phyloP scores from a whole-genome alignment of 768 basidiomycete species.

The Boletus pseudo-olivaceus region DNA sequence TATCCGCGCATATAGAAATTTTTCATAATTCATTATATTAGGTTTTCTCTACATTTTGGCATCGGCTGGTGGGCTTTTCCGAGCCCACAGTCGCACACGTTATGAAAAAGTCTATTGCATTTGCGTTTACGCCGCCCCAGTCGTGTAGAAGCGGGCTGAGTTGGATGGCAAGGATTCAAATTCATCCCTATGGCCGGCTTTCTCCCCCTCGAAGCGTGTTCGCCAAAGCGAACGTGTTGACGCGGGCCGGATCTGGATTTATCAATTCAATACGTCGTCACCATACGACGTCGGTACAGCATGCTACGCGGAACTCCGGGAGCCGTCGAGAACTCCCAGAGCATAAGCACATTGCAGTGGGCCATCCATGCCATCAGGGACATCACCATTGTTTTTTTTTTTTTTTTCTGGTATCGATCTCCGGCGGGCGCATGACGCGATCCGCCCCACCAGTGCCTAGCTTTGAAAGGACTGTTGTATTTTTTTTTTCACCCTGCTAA shows the following conservation, averaged over 20 bases:
- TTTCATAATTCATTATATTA: neutral
- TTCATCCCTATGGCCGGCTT: constrained; percentile 2
- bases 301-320: neutral
- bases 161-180: neutral
- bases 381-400: neutral
- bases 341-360: neutral
- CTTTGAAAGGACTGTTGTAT: neutral
- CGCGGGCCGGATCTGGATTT: neutral
- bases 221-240: neutral
- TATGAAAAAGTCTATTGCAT: neutral
- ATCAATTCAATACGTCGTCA: neutral
- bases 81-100: neutral
- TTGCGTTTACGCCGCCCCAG: constrained; percentile 1
- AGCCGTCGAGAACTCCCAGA: neutral
- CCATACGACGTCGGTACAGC: neutral
- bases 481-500: constrained; percentile 3
- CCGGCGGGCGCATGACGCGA: neutral
- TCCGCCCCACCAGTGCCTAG: neutral
- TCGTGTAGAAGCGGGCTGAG: neutral
- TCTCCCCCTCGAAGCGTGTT: neutral
- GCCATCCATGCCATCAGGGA: neutral
- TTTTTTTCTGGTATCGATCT: neutral
- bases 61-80: neutral
- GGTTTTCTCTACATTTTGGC: neutral
- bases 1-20: neutral